Percentiles rank a stretch among this genome's conserved stretches.
Conservation (phyloP, 1,139 yeast species). For the Kurtzmaniella quercitrusa region DNA sequence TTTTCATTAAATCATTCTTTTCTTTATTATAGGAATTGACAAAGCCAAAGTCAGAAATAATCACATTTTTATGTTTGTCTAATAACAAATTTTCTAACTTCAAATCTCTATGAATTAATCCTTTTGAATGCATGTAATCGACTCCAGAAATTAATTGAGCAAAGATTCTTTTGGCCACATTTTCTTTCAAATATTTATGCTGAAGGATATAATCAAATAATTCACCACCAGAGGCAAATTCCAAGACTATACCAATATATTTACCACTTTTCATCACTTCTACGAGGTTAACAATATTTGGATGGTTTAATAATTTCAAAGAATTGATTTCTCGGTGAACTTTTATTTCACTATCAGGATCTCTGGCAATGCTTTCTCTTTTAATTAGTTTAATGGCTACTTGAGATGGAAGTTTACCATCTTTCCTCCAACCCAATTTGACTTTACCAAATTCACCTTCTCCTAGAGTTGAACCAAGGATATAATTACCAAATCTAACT, state of each 20-base stretch:
- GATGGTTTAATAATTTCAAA: slow-evolving; percentile 78
- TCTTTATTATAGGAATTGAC: slow-evolving; percentile 77
- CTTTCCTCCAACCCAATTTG: slow-evolving; percentile 93
- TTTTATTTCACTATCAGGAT: slow-evolving; percentile 80
- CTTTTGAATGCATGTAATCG: slow-evolving; percentile 81
- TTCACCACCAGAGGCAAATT: slow-evolving; percentile 97
- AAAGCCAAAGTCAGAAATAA: slow-evolving; percentile 83
- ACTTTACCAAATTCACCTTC: slow-evolving; percentile 99
- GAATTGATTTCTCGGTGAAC: slow-evolving; percentile 93
- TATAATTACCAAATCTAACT: slow-evolving; percentile 80
- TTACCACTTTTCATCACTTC: slow-evolving; percentile 93
- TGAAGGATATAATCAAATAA: slow-evolving; percentile 87
- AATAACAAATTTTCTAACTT: slow-evolving; percentile 68
- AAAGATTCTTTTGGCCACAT: slow-evolving; percentile 79
- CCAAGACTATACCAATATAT: slow-evolving; percentile 92
- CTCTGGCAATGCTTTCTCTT: slow-evolving; percentile 78
- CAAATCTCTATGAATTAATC: slow-evolving; percentile 77
- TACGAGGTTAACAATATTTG: slow-evolving; percentile 86
- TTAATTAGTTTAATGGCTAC: slow-evolving; percentile 92
- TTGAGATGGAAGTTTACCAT: slow-evolving; percentile 71
- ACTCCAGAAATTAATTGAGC: slow-evolving; percentile 94
- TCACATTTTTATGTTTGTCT: slow-evolving; percentile 76
- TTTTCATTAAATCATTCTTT: slow-evolving; percentile 78
- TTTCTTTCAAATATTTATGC: slow-evolving; percentile 81
- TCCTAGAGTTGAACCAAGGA: slow-evolving; percentile 90